Conservation (phyloP, 495 filamentous ascomycete species). For the Aspergillus avenaceus region DNA sequence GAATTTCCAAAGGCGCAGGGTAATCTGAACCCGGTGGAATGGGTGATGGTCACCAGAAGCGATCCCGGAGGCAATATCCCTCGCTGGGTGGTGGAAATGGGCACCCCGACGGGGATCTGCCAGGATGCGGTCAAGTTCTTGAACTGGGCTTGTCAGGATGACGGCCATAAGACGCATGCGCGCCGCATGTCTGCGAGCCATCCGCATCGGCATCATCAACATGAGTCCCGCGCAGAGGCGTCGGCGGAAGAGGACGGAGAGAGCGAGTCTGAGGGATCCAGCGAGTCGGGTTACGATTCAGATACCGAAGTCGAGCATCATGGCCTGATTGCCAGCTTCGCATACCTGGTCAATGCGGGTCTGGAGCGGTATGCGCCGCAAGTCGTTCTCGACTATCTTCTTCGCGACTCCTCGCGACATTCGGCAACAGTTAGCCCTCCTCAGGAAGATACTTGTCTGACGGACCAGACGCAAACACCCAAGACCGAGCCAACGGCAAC, state of each 20-base stretch:
- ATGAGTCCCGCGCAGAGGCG: too few relatives aligned
- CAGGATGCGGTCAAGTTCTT: conserved; percentile 81
- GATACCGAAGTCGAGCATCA: conserved; percentile 28
- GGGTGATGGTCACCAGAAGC: conserved; percentile 95
- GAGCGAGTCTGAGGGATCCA: conserved; percentile 10
- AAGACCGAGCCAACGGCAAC: too few relatives aligned
- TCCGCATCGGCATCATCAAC: too few relatives aligned
- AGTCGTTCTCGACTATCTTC: conserved; percentile 47
- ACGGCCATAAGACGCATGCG: not conserved
- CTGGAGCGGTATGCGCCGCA: conserved; percentile 41
- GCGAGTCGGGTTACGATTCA: conserved; percentile 11
- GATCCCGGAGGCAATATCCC: conserved; percentile 92
- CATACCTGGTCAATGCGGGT: conserved; percentile 35
- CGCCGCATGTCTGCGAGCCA: conserved; percentile 10
- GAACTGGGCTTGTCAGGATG: conserved; percentile 62
- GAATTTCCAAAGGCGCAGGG: too few relatives aligned
- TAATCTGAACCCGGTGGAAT: conserved; percentile 74
- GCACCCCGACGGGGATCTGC: conserved; percentile 80
- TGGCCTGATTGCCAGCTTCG: conserved; percentile 42
- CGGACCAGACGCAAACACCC: not conserved
- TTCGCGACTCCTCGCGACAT: conserved; percentile 12
- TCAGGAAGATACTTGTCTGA: too few relatives aligned
- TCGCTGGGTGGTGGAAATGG: conserved; percentile 89
- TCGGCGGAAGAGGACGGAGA: conserved; percentile 4
- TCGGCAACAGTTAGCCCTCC: too few relatives aligned